These are phyloP conservation scores for Rhizopus sp. DNA, from an alignment of 371 early-diverging fungal genomes.

Conservation along the genomic window DNA sequence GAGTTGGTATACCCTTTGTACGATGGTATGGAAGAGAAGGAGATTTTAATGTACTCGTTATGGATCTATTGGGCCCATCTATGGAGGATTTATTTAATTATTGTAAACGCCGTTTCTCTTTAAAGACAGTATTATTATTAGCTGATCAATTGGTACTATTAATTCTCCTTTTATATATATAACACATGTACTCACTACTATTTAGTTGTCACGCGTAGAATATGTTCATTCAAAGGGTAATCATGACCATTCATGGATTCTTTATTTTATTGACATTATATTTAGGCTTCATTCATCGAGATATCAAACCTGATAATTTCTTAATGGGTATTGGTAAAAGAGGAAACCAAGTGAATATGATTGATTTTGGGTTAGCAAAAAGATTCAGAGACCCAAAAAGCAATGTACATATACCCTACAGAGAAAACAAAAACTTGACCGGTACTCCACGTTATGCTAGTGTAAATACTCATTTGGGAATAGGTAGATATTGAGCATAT, in stretches of 20 bases:
- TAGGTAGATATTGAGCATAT: conserved; percentile 53
- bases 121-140: conserved; percentile 98
- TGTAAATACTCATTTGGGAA: conserved; percentile 97
- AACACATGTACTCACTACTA: neutral
- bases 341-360: conserved; percentile 96
- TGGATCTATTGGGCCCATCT: conserved; percentile 98
- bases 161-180: conserved; percentile 7
- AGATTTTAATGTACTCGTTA: conserved; percentile 94
- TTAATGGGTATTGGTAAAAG: conserved; percentile 96
- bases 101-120: conserved; percentile 94
- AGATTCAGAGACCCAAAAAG: conserved; percentile 94
- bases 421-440: conserved; percentile 98
- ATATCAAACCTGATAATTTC: conserved; percentile 98
- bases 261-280: neutral
- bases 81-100: conserved; percentile 99
- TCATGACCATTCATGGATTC: conserved; percentile 1
- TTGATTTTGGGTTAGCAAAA: conserved; percentile 99
- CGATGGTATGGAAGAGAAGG: conserved; percentile 92
- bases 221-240: conserved; percentile 92
- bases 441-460: conserved; percentile 99
- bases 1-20: conserved; percentile 96
- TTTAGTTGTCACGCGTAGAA: conserved; percentile 95
- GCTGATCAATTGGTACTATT: conserved; percentile 94
- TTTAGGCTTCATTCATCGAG: conserved; percentile 71
- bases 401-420: conserved; percentile 95